Evolutionary conservation across 2,329 filamentous ascomycete species (phyloP), one percentile per base, ranked within the genome.

Genomic region (Alternaria atra): DNA sequence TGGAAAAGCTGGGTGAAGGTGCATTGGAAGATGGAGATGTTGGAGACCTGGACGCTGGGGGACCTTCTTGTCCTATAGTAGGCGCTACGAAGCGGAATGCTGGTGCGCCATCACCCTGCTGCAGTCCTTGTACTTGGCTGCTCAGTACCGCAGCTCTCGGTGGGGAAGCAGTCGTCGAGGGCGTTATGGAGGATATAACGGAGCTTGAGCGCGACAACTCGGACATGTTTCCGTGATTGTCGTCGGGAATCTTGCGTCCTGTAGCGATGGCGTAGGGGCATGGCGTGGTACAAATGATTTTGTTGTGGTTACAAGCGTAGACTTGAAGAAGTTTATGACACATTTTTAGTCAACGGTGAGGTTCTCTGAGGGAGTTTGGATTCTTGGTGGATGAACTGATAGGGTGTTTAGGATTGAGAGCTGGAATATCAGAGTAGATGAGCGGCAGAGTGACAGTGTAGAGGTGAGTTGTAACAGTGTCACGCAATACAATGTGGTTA

Each of bases 281-380:
- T 15, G 71, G 69, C 5, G 73, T 76, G 15, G 63, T 72, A 61
- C 68, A 74, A 53, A 75, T 64, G 7, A 51, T 51, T 29, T 71
- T 73, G 10, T 48, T 56, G 68, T 73, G 68, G 27, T 60, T 53
- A 59, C 75, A 77, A 55, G 64, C 64, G 59, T 70, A 72, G 48
- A 66, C 42, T 59, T 76, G 70, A 52, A 71, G 15, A 27, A 74
- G 67, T 32, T 68, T 66, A 32, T 69, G 55, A 58, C 73, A 76
- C 73, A 74, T 75, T 50, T 17, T 20, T 23, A 25, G 23, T 27
- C 20, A 12, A 29, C 4, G 15, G 15, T 5, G 10, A 15, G 15
- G 25, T 27, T 20, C 15, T 40, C 34, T 40, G 12, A 30, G n/a
- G 9, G 13, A 4, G 23, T n/a, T 52, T 29, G 10, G 30, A 10